Evolutionary conservation across 2,329 filamentous ascomycete species (phyloP), one percentile per base, ranked within the genome.

Genomic region (Penicillium hesseltinei): DNA sequence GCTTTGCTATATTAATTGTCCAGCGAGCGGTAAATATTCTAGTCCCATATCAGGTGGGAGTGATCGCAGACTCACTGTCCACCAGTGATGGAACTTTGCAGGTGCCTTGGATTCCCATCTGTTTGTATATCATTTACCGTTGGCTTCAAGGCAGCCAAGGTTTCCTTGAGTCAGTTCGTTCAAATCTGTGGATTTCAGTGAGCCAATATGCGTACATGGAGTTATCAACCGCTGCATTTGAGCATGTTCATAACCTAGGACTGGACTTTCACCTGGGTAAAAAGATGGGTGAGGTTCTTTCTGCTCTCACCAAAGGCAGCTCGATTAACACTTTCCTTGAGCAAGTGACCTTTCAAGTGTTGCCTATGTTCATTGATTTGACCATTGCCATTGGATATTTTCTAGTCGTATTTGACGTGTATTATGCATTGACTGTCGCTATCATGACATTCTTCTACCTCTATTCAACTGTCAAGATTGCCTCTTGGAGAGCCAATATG

Each of bases 121-220:
- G 82, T 53, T 75, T 95, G 8, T 89, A 93, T 73, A 88, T 95
- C 59, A 63, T 85, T 42, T 89, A 85, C 69, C 88, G 89, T 65
- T 81, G 91, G 66, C 82, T 97, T 13, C 92, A 97, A 21, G 74
- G 93, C 92, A 2, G 78, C 4, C 48, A 50, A 27, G 48, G 48
- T 31, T 50, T 96, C 43, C 81, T 97, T 23, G 91, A 91, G 8
- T 91, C 90, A 1, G 67, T 88, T 23, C 84, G 92, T 61, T 88
- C 90, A n/a, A 84, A 91, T 31, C 80, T 97, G 36, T 97, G 93
- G 92, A 92, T 96, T 48, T 92, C 92, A 0, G 91, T 97, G 51
- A 91, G 91, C 25, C 92, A 97, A 73, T 94, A 96, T 72, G 94
- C 92, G 0, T 97, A 96, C 76, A 86, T 90, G 66, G 90, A 92